phyloP scores from a whole-genome alignment of 805 yeast species.

The Metschnikowia peoriensis region DNA sequence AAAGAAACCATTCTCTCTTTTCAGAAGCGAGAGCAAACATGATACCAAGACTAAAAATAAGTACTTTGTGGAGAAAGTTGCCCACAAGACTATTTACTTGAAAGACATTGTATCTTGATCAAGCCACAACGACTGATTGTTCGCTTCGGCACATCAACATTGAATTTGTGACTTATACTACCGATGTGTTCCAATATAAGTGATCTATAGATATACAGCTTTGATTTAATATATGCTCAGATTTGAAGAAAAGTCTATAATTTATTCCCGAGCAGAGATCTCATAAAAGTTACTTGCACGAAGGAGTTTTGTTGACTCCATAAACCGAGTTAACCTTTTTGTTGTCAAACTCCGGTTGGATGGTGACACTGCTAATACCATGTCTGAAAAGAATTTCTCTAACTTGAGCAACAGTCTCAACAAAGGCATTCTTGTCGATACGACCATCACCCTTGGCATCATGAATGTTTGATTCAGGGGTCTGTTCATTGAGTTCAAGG shows the following conservation, averaged over 20 bases:
- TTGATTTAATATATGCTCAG: neutral
- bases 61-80: slow-evolving; percentile 25
- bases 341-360: slow-evolving; percentile 83
- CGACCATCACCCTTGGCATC: slow-evolving; percentile 51
- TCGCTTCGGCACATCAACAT: slow-evolving; percentile 12
- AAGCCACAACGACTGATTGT: slow-evolving; percentile 2
- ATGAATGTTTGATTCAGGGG: slow-evolving; percentile 25
- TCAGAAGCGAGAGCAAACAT: neutral
- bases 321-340: slow-evolving; percentile 20
- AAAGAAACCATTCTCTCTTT: neutral
- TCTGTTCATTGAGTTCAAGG: slow-evolving; percentile 53
- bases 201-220: neutral
- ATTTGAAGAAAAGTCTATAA: neutral
- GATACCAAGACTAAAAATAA: slow-evolving; percentile 19
- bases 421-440: slow-evolving; percentile 44
- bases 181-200: neutral
- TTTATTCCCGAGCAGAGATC: neutral
- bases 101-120: slow-evolving; percentile 14
- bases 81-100: slow-evolving; percentile 22
- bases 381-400: slow-evolving; percentile 75
- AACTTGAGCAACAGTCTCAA: slow-evolving; percentile 69
- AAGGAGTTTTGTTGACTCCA: slow-evolving; percentile 28
- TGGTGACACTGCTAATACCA: slow-evolving; percentile 91
- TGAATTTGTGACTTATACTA: neutral
- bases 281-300: slow-evolving; percentile 7